phyloP scores from a whole-genome alignment of 768 basidiomycete species.

The Mycena leptocephala region DNA sequence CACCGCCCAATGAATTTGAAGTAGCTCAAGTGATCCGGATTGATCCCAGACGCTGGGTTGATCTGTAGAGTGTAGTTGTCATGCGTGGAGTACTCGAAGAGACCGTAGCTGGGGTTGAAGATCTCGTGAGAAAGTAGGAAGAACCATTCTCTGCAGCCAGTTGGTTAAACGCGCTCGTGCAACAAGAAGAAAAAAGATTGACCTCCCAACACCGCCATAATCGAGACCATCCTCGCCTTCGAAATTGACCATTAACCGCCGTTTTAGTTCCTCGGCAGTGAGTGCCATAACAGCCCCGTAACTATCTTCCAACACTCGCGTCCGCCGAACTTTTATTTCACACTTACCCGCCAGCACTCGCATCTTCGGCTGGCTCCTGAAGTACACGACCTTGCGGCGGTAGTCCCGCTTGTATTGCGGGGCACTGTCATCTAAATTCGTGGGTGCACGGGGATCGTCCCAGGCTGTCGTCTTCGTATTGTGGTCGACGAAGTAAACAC shows the following conservation, averaged over 20 bases:
- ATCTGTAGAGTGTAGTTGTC: conserved; percentile 89
- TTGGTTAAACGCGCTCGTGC: not conserved
- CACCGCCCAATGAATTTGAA: conserved; percentile 88
- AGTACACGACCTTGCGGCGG: conserved; percentile 92
- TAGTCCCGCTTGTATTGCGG: conserved; percentile 98
- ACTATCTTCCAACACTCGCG: conserved; percentile 89
- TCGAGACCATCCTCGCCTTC: conserved; percentile 88
- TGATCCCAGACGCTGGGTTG: conserved; percentile 83
- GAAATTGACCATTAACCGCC: conserved; percentile 81
- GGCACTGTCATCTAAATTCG: conserved; percentile 86
- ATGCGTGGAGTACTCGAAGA: conserved; percentile 86
- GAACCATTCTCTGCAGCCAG: conserved; percentile 82
- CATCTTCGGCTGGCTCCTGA: conserved; percentile 92
- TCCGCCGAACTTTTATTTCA: conserved; percentile 87
- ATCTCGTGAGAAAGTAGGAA: conserved; percentile 89
- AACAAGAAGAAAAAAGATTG: conserved; percentile 32
- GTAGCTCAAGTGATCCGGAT: conserved; percentile 84
- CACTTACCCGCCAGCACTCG: conserved; percentile 85
- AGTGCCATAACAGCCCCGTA: conserved; percentile 89
- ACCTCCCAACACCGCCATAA: conserved; percentile 86
- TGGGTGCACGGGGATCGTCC: conserved; percentile 94
- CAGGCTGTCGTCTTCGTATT: conserved; percentile 92
- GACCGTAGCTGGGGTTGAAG: conserved; percentile 87
- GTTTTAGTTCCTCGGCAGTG: conserved; percentile 79
- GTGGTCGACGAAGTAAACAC: conserved; percentile 96